phyloP scores from a whole-genome alignment of 441 rosid species.

The Hura crepitans region DNA sequence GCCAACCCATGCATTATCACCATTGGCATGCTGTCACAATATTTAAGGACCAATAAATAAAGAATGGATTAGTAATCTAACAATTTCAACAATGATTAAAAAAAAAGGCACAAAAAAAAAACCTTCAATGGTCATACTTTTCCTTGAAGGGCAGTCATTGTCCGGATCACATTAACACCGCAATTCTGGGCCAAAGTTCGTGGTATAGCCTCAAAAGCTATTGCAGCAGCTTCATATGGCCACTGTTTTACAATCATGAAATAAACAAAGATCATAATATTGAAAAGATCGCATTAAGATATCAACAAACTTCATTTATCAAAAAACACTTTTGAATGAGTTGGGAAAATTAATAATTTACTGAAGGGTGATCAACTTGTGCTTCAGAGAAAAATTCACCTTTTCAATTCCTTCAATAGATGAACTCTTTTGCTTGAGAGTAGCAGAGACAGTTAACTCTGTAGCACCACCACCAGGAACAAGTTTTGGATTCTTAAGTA shows the following conservation, averaged over 20 bases:
- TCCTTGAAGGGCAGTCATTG: slow-evolving; percentile 90
- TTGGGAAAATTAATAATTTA: not conserved
- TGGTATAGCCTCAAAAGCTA: slow-evolving; percentile 92
- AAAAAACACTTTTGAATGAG: not conserved
- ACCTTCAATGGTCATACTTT: slow-evolving; percentile 39
- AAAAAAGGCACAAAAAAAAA: not conserved
- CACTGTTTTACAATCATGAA: slow-evolving; percentile 46
- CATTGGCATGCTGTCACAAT: slow-evolving; percentile 68
- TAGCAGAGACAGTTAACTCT: slow-evolving; percentile 82
- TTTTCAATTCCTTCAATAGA: slow-evolving; percentile 87
- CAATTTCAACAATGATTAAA: not conserved
- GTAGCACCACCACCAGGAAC: slow-evolving; percentile 94
- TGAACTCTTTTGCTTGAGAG: slow-evolving; percentile 82
- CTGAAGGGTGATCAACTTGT: not conserved
- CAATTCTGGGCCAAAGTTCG: slow-evolving; percentile 91
- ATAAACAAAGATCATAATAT: not conserved
- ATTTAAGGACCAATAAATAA: not conserved
- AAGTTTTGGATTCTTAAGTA: slow-evolving; percentile 90
- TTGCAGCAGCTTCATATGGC: slow-evolving; percentile 95
- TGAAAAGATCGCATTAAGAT: not conserved
- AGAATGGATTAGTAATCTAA: not conserved
- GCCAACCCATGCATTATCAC: slow-evolving; percentile 91
- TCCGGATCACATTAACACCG: slow-evolving; percentile 87
- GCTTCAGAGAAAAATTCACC: slow-evolving; percentile 33
- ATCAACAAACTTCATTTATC: not conserved